Evolutionary conservation across 2,329 filamentous ascomycete species (phyloP), one percentile per base, ranked within the genome.

Genomic region (Dendrostoma leiphaemia): DNA sequence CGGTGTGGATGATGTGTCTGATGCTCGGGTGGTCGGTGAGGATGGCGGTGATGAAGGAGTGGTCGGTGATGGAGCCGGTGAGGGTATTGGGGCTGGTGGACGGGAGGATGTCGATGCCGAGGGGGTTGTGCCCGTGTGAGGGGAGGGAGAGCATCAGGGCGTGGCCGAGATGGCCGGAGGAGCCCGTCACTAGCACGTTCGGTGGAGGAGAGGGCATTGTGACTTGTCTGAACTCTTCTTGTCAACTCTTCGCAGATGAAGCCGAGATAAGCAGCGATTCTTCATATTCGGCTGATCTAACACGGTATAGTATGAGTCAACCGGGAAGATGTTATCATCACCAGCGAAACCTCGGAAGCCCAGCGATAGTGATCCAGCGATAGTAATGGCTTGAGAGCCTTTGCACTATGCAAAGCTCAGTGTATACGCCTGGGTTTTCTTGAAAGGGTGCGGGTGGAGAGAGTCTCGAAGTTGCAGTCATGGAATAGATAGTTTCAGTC

Each of bases 181-280:
- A 74, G 58, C 75, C 75, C 15, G 75, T 78, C 34, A 78, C 72
- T 15, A 78, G 73, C 35, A 77, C 68, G 56, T 71, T 58, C 50
- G 65, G 53, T 3, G 24, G n/a, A n/a, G 26, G 12, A 17, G 19
- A 10, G 10, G 34, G 8, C 50, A 53, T 53, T 6, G 37, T 17
- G 34, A 19, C 4, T n/a, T n/a, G n/a, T n/a, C n/a, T n/a, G n/a
- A n/a, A n/a, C n/a, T n/a, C n/a, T n/a, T n/a, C n/a, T n/a, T n/a
- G n/a, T n/a, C n/a, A n/a, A n/a, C n/a, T n/a, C n/a, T n/a, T n/a
- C n/a, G n/a, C n/a, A n/a, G n/a, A n/a, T n/a, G n/a, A n/a, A n/a
- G n/a, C n/a, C n/a, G n/a, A n/a, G n/a, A n/a, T n/a, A n/a, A n/a
- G n/a, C n/a, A n/a, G n/a, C 3, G 6, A 9, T 2, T 2, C 4